A percentile compares a stretch with the other conserved stretches of the same genome.
Conservation (phyloP, 371 early-diverging fungal genomes). For the Mucor circinelloides region DNA sequence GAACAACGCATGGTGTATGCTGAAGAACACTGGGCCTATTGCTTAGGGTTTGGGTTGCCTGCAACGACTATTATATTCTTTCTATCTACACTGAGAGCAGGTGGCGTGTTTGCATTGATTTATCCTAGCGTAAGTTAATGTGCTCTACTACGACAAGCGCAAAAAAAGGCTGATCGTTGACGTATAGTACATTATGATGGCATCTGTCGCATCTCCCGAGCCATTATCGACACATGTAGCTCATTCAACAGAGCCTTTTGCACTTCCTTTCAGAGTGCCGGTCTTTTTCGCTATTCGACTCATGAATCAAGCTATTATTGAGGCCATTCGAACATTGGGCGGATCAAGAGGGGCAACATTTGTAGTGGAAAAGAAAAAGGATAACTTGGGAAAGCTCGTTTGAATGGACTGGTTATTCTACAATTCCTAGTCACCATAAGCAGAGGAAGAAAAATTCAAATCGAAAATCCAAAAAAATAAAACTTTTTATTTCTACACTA, state of each 20-base stretch:
- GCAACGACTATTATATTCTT: conserved; percentile 46
- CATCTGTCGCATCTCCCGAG: conserved; percentile 37
- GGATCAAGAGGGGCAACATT: conserved; percentile 16
- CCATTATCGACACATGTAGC: conserved; percentile 6
- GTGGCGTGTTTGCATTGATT: conserved; percentile 49
- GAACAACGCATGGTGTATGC: conserved; percentile 47
- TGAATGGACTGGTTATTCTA: conserved; percentile 6
- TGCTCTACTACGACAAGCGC: not conserved
- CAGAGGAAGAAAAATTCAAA: not conserved
- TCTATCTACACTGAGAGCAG: conserved; percentile 43
- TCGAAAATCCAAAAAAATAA: not conserved
- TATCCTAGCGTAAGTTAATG: conserved; percentile 48
- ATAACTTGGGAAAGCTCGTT: conserved; percentile 22
- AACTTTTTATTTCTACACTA: not conserved
- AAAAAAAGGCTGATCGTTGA: not conserved
- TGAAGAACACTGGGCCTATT: conserved; percentile 56
- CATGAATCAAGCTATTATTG: conserved; percentile 25
- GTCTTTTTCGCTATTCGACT: conserved; percentile 32
- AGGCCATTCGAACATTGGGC: conserved; percentile 9
- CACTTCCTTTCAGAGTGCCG: conserved; percentile 18
- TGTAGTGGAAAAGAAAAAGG: conserved; percentile 18
- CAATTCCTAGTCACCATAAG: not conserved
- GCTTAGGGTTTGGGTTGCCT: conserved; percentile 54
- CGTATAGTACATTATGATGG: conserved; percentile 51
- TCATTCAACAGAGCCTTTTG: not conserved